Evolutionary conservation across 2,329 filamentous ascomycete species (phyloP).

Genomic region (Neoarthrinium moseri): DNA sequence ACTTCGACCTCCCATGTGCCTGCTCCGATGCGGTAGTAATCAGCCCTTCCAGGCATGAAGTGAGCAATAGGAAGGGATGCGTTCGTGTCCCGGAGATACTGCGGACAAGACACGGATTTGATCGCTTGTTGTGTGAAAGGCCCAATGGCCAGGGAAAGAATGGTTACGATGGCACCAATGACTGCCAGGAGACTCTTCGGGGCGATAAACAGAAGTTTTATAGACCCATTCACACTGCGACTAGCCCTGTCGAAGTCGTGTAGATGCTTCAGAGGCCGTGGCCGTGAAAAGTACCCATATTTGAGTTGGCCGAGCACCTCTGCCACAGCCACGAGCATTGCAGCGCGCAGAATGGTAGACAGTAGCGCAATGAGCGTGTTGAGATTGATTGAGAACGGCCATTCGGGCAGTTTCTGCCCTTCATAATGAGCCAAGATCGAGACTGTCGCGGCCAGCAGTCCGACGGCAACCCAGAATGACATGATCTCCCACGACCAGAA

Average conservation of each 20-base stretch:
- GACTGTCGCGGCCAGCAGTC: slow-evolving; percentile 14
- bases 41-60: slow-evolving; percentile 10
- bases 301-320: slow-evolving; percentile 31
- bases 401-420: slow-evolving; percentile 13
- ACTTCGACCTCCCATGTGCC: slow-evolving; percentile 21
- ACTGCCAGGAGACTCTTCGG: slow-evolving; percentile 8
- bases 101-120: slow-evolving; percentile 18
- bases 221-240: slow-evolving; percentile 24
- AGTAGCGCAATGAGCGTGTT: slow-evolving; percentile 19
- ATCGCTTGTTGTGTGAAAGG: slow-evolving; percentile 30
- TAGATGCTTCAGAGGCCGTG: slow-evolving; percentile 24
- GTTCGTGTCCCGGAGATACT: slow-evolving; percentile 10
- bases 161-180: slow-evolving; percentile 20
- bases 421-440: slow-evolving; percentile 12
- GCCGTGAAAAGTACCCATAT: slow-evolving; percentile 29
- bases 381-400: slow-evolving; percentile 19
- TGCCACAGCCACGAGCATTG: slow-evolving; percentile 24
- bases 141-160: slow-evolving; percentile 26
- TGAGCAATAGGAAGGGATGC: slow-evolving; percentile 16
- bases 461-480: slow-evolving; percentile 11
- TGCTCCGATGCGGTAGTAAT: slow-evolving; percentile 17
- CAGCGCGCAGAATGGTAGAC: slow-evolving; percentile 19
- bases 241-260: slow-evolving; percentile 30
- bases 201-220: slow-evolving; percentile 20
- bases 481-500: slow-evolving; percentile 16